phyloP scores from a whole-genome alignment of 768 basidiomycete genomes.

The Boletus rex-veris region DNA sequence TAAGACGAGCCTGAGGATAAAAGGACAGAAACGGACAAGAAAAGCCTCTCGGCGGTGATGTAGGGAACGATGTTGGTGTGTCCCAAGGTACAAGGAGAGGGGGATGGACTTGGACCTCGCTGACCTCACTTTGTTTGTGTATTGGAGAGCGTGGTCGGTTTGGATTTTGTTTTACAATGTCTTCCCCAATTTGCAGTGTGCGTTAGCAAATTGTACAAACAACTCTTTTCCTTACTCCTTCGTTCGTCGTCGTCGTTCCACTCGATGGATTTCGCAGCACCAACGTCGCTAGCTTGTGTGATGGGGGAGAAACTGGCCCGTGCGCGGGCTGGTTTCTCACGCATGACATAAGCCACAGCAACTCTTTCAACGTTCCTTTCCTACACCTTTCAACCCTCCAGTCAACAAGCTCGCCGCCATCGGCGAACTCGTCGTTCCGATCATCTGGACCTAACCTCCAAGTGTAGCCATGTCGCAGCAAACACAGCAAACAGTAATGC shows the following conservation, averaged over 20 bases:
- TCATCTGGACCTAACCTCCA: slow-evolving; percentile 5
- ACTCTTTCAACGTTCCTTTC: slow-evolving; percentile 34
- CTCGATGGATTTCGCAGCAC: slow-evolving; percentile 17
- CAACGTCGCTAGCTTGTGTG: slow-evolving; percentile 23
- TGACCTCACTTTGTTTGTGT: slow-evolving; percentile 35
- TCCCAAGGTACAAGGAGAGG: neutral
- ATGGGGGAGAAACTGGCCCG: slow-evolving; percentile 45
- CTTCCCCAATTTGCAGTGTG: slow-evolving; percentile 70
- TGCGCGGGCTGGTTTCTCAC: slow-evolving; percentile 47
- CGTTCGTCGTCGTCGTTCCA: slow-evolving; percentile 30
- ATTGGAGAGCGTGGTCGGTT: slow-evolving; percentile 41
- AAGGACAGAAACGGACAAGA: neutral
- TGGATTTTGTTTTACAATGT: slow-evolving; percentile 72
- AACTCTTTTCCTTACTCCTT: slow-evolving; percentile 33
- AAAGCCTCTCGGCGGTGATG: neutral
- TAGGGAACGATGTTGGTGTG: neutral
- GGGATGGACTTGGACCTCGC: neutral
- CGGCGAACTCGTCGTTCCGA: slow-evolving; percentile 9
- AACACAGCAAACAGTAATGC: slow-evolving; percentile 52
- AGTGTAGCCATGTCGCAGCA: slow-evolving; percentile 46
- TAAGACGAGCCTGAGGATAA: neutral
- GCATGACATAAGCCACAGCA: slow-evolving; percentile 55
- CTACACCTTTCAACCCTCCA: slow-evolving; percentile 28
- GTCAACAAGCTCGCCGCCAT: slow-evolving; percentile 22
- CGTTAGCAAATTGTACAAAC: slow-evolving; percentile 56